phyloP scores from a whole-genome alignment of 2,329 filamentous ascomycete species.

The Aspergillus brunneoviolaceus region DNA sequence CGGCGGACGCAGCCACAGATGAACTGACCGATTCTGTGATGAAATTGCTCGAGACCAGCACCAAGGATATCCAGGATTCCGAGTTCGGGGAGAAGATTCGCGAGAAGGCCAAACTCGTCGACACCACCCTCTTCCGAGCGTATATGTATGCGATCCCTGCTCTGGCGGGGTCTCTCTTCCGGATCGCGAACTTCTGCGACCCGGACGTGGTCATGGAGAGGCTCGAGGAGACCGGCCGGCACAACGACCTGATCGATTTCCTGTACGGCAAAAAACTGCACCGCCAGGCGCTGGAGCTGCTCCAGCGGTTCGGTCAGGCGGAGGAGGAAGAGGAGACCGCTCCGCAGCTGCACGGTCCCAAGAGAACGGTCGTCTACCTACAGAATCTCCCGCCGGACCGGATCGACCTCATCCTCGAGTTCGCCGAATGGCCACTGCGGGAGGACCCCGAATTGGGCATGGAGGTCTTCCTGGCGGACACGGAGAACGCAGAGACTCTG shows the following conservation, averaged over 20 bases:
- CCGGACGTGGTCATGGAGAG: conserved; percentile 93
- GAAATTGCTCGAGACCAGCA: conserved; percentile 48
- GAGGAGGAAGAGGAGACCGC: conserved; percentile 39
- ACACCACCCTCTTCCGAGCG: conserved; percentile 89
- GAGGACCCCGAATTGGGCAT: conserved; percentile 74
- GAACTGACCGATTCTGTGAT: conserved; percentile 47
- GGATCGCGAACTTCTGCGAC: conserved; percentile 95
- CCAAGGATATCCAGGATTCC: conserved; percentile 47
- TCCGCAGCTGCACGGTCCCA: conserved; percentile 71
- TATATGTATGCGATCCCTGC: conserved; percentile 91
- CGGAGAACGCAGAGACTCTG: conserved; percentile 88
- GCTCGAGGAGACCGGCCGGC: conserved; percentile 81
- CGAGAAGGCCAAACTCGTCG: conserved; percentile 77
- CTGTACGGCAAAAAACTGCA: conserved; percentile 94
- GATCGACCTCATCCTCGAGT: conserved; percentile 88
- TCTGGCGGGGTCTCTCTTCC: conserved; percentile 84
- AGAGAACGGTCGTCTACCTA: conserved; percentile 83
- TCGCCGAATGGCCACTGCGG: conserved; percentile 81
- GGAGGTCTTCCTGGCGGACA: conserved; percentile 91
- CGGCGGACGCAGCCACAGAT: conserved; percentile 35
- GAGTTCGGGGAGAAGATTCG: conserved; percentile 71
- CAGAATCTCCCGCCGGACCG: conserved; percentile 82
- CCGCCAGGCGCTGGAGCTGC: conserved; percentile 76
- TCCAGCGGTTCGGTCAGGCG: conserved; percentile 74
- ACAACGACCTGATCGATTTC: conserved; percentile 95